phyloP scores from a whole-genome alignment of 1,284 basidiomycete species.

The Apiotrichum veenhuisii region DNA sequence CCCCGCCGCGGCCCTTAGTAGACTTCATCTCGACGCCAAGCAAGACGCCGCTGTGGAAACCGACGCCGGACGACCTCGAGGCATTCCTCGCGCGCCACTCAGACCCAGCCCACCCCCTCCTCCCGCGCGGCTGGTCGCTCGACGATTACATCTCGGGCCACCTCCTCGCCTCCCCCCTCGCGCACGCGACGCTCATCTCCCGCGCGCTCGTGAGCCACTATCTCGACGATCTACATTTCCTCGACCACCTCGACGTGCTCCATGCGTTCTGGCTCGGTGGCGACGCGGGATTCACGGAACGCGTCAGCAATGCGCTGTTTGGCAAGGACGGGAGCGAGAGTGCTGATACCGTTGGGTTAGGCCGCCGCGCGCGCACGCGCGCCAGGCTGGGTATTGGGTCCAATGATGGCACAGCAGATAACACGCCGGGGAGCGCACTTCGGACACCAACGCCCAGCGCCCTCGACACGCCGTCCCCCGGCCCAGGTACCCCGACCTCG shows the following conservation, averaged over 20 bases:
- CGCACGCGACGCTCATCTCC: conserved; percentile 36
- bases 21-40: not conserved
- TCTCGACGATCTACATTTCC: conserved; percentile 38
- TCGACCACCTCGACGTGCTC: conserved; percentile 44
- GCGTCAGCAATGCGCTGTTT: conserved; percentile 38
- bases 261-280: conserved; percentile 41
- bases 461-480: not conserved
- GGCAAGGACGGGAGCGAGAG: conserved; percentile 34
- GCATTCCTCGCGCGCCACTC: conserved; percentile 31
- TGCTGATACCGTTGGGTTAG: conserved; percentile 22
- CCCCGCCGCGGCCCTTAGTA: not conserved
- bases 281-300: conserved; percentile 37
- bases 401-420: not conserved
- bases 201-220: conserved; percentile 41
- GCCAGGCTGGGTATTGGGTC: conserved; percentile 35
- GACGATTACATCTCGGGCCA: conserved; percentile 33
- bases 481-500: not conserved
- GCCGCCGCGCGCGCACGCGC: conserved; percentile 20
- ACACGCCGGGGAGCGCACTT: not conserved
- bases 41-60: conserved; percentile 24
- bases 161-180: conserved; percentile 37
- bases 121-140: conserved; percentile 30
- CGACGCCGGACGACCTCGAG: conserved; percentile 27
- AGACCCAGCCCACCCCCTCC: conserved; percentile 20
- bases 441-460: not conserved